A percentile compares a stretch with the other conserved stretches of the same genome.
Evolutionary conservation across 208 protist genomes (phyloP).

Genomic region (Acanthamoeba royreba): DNA sequence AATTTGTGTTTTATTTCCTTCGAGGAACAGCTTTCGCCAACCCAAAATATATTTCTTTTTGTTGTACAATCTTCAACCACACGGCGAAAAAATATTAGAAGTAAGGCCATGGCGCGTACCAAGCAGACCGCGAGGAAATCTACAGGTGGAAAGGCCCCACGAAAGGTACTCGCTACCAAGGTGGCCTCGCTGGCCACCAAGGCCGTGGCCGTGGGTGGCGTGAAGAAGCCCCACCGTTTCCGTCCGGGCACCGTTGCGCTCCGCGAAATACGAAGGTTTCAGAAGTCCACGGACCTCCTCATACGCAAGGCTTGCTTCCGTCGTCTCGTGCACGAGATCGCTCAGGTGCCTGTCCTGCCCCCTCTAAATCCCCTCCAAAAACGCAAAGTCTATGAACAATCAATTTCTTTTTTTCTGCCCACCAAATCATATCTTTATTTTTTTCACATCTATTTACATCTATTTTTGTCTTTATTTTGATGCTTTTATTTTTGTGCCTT

Average conservation of each 20-base stretch:
- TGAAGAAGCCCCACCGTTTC: constrained; percentile 96
- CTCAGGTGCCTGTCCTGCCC: constrained; percentile 60
- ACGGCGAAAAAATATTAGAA: too few species aligned
- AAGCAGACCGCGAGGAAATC: constrained; percentile 96
- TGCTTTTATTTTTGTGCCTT: not conserved
- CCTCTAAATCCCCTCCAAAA: too few species aligned
- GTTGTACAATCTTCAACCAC: too few species aligned
- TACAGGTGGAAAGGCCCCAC: constrained; percentile 89
- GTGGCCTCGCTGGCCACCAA: constrained; percentile 53
- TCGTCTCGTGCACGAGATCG: constrained; percentile 86
- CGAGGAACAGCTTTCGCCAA: too few species aligned
- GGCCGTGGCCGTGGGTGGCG: constrained; percentile 71
- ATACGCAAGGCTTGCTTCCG: constrained; percentile 88
- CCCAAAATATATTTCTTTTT: too few species aligned
- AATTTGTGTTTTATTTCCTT: too few species aligned
- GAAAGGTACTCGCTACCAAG: constrained; percentile 92
- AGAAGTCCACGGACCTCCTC: constrained; percentile 95
- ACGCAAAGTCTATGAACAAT: too few species aligned
- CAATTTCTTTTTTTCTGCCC: too few species aligned
- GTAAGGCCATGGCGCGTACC: constrained; percentile 86
- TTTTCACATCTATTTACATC: not conserved
- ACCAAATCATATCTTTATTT: not conserved
- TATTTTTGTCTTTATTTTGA: not conserved
- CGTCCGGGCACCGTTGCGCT: constrained; percentile 98
- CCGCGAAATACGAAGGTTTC: constrained; percentile 97